phyloP scores from a whole-genome alignment of 805 yeast species.

The Myxozyma melibiosi region DNA sequence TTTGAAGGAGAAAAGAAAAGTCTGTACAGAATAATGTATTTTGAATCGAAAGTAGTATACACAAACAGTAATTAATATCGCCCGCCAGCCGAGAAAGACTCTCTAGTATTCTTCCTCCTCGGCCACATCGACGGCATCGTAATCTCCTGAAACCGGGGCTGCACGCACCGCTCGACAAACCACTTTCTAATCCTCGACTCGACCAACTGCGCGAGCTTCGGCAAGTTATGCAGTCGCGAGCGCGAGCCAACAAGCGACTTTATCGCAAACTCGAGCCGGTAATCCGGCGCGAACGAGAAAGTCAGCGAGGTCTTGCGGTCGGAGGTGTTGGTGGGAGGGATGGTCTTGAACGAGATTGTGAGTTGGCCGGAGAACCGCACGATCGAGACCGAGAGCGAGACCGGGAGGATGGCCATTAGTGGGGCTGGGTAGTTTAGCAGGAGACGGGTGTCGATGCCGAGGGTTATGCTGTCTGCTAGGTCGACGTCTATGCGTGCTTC shows the following conservation, averaged over 20 bases:
- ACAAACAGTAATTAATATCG: not conserved
- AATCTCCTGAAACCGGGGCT: conserved; percentile 87
- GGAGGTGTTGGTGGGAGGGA: conserved; percentile 19
- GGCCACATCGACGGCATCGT: conserved; percentile 82
- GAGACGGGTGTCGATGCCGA: conserved; percentile 80
- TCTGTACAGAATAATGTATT: not conserved
- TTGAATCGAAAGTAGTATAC: not conserved
- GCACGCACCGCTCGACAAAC: conserved; percentile 91
- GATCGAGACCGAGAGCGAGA: conserved; percentile 79
- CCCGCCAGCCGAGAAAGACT: conserved; percentile 22
- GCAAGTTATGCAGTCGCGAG: conserved; percentile 88
- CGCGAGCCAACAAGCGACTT: conserved; percentile 89
- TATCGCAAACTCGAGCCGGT: conserved; percentile 83
- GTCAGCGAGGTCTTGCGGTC: conserved; percentile 62
- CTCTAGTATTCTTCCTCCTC: conserved; percentile 37
- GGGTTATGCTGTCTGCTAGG: conserved; percentile 78
- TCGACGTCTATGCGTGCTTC: conserved; percentile 93
- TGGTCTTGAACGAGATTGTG: conserved; percentile 60
- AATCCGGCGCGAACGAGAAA: conserved; percentile 91
- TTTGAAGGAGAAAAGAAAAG: not conserved
- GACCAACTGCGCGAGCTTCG: conserved; percentile 81
- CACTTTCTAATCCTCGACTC: conserved; percentile 81
- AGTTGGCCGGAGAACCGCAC: conserved; percentile 90
- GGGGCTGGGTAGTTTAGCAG: conserved; percentile 82
- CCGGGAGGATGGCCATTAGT: conserved; percentile 82